Percentiles rank a stretch among this genome's conserved stretches.
phyloP scores from a whole-genome alignment of 2,329 filamentous ascomycete genomes.

The Colletotrichum godetiae region DNA sequence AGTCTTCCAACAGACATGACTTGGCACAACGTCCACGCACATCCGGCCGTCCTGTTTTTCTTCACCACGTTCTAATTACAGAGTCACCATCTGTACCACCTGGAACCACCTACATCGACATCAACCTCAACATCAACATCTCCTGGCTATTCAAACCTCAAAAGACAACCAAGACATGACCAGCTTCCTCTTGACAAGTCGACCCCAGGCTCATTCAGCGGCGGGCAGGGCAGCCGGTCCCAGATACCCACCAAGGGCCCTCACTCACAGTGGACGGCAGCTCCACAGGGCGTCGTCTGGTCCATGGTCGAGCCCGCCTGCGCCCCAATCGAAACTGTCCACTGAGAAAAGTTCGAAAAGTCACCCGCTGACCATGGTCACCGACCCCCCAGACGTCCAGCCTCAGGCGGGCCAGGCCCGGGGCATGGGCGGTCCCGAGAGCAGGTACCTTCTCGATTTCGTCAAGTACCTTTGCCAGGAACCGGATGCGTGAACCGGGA shows the following conservation, averaged over 20 bases:
- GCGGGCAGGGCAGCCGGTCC: slow-evolving; percentile 1
- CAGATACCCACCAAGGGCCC: slow-evolving; percentile 17
- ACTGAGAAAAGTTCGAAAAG: slow-evolving; percentile 37
- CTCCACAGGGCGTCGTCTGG: slow-evolving; percentile 28
- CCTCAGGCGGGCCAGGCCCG: slow-evolving; percentile 28
- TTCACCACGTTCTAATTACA: not conserved
- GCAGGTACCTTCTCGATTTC: slow-evolving; percentile 25
- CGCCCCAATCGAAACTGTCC: slow-evolving; percentile 35
- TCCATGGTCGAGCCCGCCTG: slow-evolving; percentile 29
- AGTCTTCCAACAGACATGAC: slow-evolving; percentile 1
- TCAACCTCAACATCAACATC: not conserved
- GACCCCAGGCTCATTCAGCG: not conserved
- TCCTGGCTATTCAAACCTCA: not conserved
- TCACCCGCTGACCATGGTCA: slow-evolving; percentile 34
- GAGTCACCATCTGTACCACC: not conserved
- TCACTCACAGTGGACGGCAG: slow-evolving; percentile 14
- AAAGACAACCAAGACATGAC: not conserved
- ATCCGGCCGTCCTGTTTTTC: not conserved
- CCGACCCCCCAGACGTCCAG: slow-evolving; percentile 21
- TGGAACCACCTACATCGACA: not conserved
- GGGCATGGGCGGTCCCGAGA: slow-evolving; percentile 1
- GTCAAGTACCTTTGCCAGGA: slow-evolving; percentile 29
- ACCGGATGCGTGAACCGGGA: slow-evolving; percentile 32
- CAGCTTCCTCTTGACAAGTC: not conserved
- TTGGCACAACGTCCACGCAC: slow-evolving; percentile 18